Base-by-base conservation (phyloP, 2,329 filamentous ascomycete species). In the Calonectria naviculata region DNA sequence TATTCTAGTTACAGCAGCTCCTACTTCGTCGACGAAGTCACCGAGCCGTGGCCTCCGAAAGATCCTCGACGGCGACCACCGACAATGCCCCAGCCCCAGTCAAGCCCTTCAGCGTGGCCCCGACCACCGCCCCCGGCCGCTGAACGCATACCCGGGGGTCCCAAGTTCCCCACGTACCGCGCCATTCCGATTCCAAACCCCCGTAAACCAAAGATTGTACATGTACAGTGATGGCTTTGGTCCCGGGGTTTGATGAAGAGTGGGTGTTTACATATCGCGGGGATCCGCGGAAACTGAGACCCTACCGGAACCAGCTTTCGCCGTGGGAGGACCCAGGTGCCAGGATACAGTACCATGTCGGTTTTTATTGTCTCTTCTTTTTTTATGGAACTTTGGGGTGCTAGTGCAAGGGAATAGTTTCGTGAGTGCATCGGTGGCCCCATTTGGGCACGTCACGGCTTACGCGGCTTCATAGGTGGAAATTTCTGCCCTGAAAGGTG, bases 171-270 rank as follows among this genome's bases (percentile, higher is more conserved):
- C 1, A 82, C 80, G 0, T 83, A 83, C 56, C 76, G 74, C 7
- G 81, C 81, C 1, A 75, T 81, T 9, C 81, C 81, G 9, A 81
- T 83, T 29, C 68, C 75, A 2, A 83, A 83, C 38, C 81, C 81
- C 17, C 73, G 78, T 26, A 71, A 75, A 1, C 52, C 73, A 47
- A 71, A 67, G 17, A 21, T 63, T 54, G 38, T 19, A 28, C 68
- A 68, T 64, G 38, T 60, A 21, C 17, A 5, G 17, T 36, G 34
- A 64, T 38, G 34, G 15, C 24, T 24, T 19, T 63, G 31, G 28
- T 19, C 46, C 31, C 5, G 19, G n/a, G 21, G 44, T 6, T 47
- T 17, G 47, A 26, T 38, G 36, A 26, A 26, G 44, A 4, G 21
- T 62, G 29, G 56, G 42, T 38, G 49, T 68, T 19, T 44, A 46